Evolutionary conservation across 257 asterid genomes (phyloP).

Genomic region (Parsonsia alboflavescens): DNA sequence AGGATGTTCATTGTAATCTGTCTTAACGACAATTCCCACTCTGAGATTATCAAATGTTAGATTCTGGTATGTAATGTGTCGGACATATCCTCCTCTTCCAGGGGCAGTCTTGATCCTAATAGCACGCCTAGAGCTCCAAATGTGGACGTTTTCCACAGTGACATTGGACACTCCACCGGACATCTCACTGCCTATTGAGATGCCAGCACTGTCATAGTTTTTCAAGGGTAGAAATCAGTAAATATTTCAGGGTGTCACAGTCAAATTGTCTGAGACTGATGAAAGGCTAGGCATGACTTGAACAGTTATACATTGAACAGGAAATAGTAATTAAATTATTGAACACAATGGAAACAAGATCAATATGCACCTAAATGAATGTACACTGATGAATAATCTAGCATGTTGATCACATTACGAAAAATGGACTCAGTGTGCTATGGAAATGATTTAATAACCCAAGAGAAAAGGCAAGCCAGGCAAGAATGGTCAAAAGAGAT

Average conservation of each 20-base stretch:
- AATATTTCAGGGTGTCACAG: background rate
- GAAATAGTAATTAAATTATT: background rate
- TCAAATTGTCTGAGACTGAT: background rate
- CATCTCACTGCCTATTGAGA: conserved; percentile 99
- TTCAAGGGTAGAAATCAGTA: background rate
- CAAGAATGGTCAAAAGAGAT: conserved; percentile 1
- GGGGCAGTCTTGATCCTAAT: conserved; percentile 95
- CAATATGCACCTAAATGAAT: background rate
- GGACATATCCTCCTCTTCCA: conserved; percentile 87
- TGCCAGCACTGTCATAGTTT: conserved; percentile 62
- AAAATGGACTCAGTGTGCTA: too few relatives aligned
- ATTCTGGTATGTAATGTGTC: conserved; percentile 57
- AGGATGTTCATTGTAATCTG: conserved; percentile 96
- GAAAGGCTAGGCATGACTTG: background rate
- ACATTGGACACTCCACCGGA: conserved; percentile 92
- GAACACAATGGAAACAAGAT: background rate
- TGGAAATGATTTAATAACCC: background rate
- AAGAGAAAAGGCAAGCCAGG: background rate
- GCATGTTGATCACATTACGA: background rate
- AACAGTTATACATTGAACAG: too few relatives aligned
- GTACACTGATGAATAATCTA: background rate
- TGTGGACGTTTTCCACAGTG: conserved; percentile 60
- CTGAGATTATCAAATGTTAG: conserved; percentile 71
- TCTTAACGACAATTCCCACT: conserved; percentile 85
- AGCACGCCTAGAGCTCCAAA: conserved; percentile 90